Conservation (phyloP, 2,329 filamentous ascomycete species). For the Sporothrix brunneoviolacea region DNA sequence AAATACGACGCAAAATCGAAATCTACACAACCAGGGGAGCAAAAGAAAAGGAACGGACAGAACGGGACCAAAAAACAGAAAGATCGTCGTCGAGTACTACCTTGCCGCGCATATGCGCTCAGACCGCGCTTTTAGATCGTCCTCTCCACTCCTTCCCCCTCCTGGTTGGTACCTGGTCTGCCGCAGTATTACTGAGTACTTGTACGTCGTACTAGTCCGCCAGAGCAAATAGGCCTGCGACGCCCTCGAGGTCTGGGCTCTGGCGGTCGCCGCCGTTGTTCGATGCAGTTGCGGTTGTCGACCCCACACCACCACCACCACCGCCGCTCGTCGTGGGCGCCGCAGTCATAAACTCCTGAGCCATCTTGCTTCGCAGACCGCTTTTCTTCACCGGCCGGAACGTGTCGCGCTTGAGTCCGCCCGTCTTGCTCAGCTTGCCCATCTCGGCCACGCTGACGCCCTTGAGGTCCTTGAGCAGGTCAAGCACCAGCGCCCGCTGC, state of each 20-base stretch:
- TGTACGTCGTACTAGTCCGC: conserved; percentile 4
- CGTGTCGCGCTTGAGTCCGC: conserved; percentile 28
- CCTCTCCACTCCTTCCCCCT: too few relatives aligned
- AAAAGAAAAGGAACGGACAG: too few relatives aligned
- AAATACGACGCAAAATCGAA: too few relatives aligned
- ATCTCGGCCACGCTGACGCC: conserved; percentile 91
- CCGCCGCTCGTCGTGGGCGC: conserved; percentile 21
- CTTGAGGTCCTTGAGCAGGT: conserved; percentile 77
- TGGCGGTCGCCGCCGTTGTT: conserved; percentile 20
- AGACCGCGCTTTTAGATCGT: too few relatives aligned
- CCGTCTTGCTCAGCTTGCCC: conserved; percentile 66
- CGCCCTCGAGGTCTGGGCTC: conserved; percentile 49
- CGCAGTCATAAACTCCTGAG: conserved; percentile 59
- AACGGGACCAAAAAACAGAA: too few relatives aligned
- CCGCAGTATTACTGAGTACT: too few relatives aligned
- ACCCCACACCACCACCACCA: neutral
- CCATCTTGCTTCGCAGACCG: conserved; percentile 49
- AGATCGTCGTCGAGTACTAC: too few relatives aligned
- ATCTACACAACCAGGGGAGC: too few relatives aligned
- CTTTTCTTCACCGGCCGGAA: conserved; percentile 32
- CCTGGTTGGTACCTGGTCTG: too few relatives aligned
- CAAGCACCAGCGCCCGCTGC: conserved; percentile 74
- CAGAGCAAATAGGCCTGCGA: conserved; percentile 43
- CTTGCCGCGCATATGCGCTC: too few relatives aligned
- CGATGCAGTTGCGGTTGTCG: neutral